Percentiles rank a stretch among this genome's conserved stretches.
Evolutionary conservation across 2,329 filamentous ascomycete genomes (phyloP).

Genomic region (Biscogniauxia marginata): DNA sequence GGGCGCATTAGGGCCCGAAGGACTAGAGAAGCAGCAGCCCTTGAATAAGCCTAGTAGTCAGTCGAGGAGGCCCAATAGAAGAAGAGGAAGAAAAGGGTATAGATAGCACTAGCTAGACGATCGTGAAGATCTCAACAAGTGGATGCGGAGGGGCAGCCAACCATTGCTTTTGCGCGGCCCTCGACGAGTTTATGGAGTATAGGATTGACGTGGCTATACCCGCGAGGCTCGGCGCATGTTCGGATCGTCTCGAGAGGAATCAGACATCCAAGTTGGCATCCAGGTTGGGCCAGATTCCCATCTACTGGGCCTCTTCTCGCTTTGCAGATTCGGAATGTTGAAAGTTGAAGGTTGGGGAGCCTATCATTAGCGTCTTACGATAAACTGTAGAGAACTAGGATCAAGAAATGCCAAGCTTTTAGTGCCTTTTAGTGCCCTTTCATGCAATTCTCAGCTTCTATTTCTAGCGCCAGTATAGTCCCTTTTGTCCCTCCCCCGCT

Average conservation of each 20-base stretch:
- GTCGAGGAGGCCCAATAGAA: neutral
- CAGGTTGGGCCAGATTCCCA: too few relatives aligned
- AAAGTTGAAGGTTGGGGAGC: neutral
- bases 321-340: neutral
- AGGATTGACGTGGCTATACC: neutral
- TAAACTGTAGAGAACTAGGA: too few relatives aligned
- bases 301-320: too few relatives aligned
- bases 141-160: constrained; percentile 3
- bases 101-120: too few relatives aligned
- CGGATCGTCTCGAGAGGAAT: neutral
- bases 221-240: neutral
- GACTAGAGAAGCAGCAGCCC: constrained; percentile 60
- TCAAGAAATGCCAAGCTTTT: neutral
- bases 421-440: neutral
- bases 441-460: neutral
- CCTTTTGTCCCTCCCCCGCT: too few relatives aligned
- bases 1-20: constrained; percentile 52
- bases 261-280: neutral
- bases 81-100: too few relatives aligned
- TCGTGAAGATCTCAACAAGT: neutral
- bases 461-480: too few relatives aligned
- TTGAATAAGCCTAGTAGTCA: constrained; percentile 23
- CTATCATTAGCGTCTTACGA: too few relatives aligned
- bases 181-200: neutral
- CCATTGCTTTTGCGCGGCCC: constrained; percentile 15